A percentile compares a stretch with the other conserved stretches of the same genome.
Evolutionary conservation across 495 filamentous ascomycete species (phyloP).

Genomic region (Penicillium paradoxum): DNA sequence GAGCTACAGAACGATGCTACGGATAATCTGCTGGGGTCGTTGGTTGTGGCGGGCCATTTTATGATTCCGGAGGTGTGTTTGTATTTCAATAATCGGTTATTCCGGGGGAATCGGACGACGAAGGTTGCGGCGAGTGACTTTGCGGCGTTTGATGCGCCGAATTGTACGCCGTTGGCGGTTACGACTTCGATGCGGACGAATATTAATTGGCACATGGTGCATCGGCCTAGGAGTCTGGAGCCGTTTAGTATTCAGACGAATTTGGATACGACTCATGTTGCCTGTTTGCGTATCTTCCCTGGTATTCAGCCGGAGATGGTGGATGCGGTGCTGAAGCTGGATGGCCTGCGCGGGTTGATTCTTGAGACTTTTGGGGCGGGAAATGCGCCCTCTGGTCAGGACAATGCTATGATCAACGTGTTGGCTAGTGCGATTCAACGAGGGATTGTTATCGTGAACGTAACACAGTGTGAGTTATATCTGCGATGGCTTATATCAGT

Average conservation of each 20-base stretch:
- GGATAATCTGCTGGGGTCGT: constrained; percentile 88
- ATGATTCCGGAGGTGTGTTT: constrained; percentile 94
- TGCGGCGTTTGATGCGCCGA: constrained; percentile 82
- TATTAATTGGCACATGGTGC: constrained; percentile 77
- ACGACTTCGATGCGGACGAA: constrained; percentile 76
- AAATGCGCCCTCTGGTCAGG: constrained; percentile 81
- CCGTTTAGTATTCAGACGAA: constrained; percentile 73
- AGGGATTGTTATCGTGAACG: constrained; percentile 86
- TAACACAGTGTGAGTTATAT: constrained; percentile 72
- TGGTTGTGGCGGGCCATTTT: constrained; percentile 94
- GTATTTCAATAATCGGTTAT: constrained; percentile 93
- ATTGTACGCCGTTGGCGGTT: constrained; percentile 71
- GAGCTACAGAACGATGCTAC: constrained; percentile 90
- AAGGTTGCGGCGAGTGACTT: constrained; percentile 87
- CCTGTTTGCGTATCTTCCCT: constrained; percentile 90
- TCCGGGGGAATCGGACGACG: constrained; percentile 82
- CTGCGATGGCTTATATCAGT: neutral
- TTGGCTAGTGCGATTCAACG: constrained; percentile 70
- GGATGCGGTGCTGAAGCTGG: constrained; percentile 75
- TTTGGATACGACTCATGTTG: constrained; percentile 82
- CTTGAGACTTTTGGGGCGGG: constrained; percentile 95
- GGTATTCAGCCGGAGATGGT: constrained; percentile 95
- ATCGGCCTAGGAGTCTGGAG: constrained; percentile 66
- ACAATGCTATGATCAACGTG: constrained; percentile 77
- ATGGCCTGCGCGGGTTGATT: constrained; percentile 75